Base-by-base conservation (phyloP, 2,329 filamentous ascomycete genomes). In the Blumeria hordei region DNA sequence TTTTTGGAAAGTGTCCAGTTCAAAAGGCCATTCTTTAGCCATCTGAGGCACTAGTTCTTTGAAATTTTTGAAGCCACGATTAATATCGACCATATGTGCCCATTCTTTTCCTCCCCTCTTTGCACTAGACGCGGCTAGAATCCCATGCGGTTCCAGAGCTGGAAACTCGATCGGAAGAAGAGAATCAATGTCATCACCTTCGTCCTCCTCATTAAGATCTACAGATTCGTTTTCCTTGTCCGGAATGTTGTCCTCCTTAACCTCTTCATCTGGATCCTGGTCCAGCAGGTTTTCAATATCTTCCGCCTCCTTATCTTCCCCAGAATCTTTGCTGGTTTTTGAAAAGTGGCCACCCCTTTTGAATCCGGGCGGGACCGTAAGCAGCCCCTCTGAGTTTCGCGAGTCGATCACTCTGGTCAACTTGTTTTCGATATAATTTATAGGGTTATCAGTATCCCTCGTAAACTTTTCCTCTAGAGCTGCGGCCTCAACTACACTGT, bases 21-120 rank as follows among this genome's bases (percentile, higher is more conserved):
- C 92, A 61, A 98, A 98, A 0, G 90, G 88, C 85, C 88, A 98
- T 59, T 93, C 84, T 59, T 83, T 78, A 1, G 92, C 92, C 88
- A 96, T 95, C 58, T 96, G 85, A 0, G 92, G 92, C 7, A 98
- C 88, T 39, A 98, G 72, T 58, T 95, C 90, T 57, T 76, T 74
- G 68, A 98, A 96, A 65, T 96, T 96, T n/a, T 85, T 74, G 63
- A 96, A 93, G 54, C 90, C 85, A 57, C 87, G 79, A 63, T 90
- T 88, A 61, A 96, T 83, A 66, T 98, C 90, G 1, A 98, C 90
- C 80, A 98, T 94, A 69, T 98, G 92, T 54, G 92, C 92, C 90
- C 92, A 98, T 69, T 96, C 87, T 62, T 78, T 82, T 6, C 85
- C 84, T 41, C 79, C 79, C 63, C 83, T 85, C 64, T 81, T 85